Evolutionary conservation across 495 filamentous ascomycete species (phyloP), one percentile per base, ranked within the genome.

Genomic region (Neurospora sublineolata): DNA sequence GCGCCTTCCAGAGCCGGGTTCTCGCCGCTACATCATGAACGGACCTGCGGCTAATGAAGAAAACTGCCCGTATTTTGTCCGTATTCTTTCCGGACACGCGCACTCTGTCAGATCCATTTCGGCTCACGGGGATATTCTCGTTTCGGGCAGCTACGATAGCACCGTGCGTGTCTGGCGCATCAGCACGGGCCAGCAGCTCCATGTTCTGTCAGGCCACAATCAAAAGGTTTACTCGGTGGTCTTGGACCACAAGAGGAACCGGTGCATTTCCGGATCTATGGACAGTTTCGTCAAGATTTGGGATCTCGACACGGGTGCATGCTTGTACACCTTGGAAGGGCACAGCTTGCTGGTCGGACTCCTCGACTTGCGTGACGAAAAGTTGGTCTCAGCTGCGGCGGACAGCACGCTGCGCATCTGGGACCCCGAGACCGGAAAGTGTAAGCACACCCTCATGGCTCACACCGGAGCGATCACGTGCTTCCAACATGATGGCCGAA

Each of bases 181-280:
- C 73, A 97, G 94, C 30, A 97, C 93, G 0, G 95, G 95, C 64
- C 93, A 97, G 76, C 89, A 89, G n/a, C 74, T 95, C 10, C 91
- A 97, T 74, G 89, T 92, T n/a, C 84, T 99, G 9, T 87, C 90
- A 71, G 96, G 95, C 3, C 95, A 99, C 78, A 86, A 87, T 6
- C 89, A 94, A 79, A 99, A 99, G 79, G 95, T 99, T 3, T 99
- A 99, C 74, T 97, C 94, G 72, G 95, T 99, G 30, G 96, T 99
- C 27, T 83, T 98, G 42, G 95, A 99, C 78, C 91, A 92, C 73
- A 90, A 92, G 76, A 90, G 95, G 70, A 97, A 94, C 73, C 91
- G 93, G 58, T 99, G 95, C 81, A 98, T 99, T 78, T 97, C 93
- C 76, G 95, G 95, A 44, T 97, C 94, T 14, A 99, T 99, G 95